These are phyloP conservation scores for Aspergillus intermedius DNA, from an alignment of 2,329 filamentous ascomycete genomes.

Conservation along the genomic window DNA sequence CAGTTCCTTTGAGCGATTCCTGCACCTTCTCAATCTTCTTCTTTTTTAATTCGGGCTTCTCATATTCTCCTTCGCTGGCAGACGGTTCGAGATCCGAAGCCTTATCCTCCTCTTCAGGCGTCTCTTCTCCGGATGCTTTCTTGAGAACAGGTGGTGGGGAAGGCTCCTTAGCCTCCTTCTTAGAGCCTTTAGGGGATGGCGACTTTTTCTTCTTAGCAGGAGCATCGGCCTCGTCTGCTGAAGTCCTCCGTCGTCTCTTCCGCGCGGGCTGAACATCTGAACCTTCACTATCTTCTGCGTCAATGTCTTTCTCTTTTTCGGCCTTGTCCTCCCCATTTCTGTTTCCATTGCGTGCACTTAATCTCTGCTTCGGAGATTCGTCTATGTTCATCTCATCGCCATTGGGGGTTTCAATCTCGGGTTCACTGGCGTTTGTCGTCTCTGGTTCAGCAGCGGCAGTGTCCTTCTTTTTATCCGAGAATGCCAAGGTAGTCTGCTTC, in stretches of 20 bases:
- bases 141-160: conserved; percentile 21
- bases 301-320: conserved; percentile 23
- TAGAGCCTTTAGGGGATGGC: conserved; percentile 15
- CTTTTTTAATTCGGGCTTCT: conserved; percentile 64
- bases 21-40: conserved; percentile 78
- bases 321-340: conserved; percentile 4
- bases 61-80: conserved; percentile 51
- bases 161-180: conserved; percentile 11
- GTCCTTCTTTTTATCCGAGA: conserved; percentile 53
- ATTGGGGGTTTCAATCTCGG: conserved; percentile 5
- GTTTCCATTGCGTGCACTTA: conserved; percentile 3
- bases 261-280: conserved; percentile 55
- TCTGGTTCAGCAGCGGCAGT: conserved; percentile 21
- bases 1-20: conserved; percentile 60
- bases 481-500: conserved; percentile 74
- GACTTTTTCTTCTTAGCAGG: conserved; percentile 14
- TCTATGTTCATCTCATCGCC: conserved; percentile 8
- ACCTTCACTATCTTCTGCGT: conserved; percentile 43
- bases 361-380: conserved; percentile 7
- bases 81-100: conserved; percentile 31
- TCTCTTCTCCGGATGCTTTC: conserved; percentile 44
- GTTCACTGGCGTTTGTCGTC: conserved; percentile 12
- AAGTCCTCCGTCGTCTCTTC: conserved; percentile 45
- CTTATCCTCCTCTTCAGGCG: conserved; percentile 24
- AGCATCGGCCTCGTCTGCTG: conserved; percentile 31